phyloP scores from a whole-genome alignment of 331 rosid genomes.

The Erythrophleum ivorense region DNA sequence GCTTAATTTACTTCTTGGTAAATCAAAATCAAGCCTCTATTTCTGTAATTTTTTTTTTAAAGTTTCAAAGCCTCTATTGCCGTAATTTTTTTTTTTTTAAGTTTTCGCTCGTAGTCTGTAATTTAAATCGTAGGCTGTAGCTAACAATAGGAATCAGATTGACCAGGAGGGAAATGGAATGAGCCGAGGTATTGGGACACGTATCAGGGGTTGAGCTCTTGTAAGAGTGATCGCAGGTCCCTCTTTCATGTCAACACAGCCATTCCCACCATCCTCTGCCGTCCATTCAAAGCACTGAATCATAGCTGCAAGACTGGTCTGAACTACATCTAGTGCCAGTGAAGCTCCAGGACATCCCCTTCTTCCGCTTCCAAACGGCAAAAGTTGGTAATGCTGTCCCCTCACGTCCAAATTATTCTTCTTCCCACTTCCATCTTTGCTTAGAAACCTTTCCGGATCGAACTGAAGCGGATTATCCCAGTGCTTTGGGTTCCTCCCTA shows the following conservation, averaged over 20 bases:
- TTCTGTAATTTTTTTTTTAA: not conserved
- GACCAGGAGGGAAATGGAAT: constrained; percentile 38
- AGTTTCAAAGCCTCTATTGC: not conserved
- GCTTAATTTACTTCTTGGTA: not conserved
- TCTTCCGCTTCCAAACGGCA: constrained; percentile 77
- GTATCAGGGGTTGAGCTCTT: constrained; percentile 57
- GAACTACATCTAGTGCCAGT: constrained; percentile 52
- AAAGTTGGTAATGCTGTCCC: constrained; percentile 49
- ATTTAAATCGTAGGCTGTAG: too few relatives aligned
- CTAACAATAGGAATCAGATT: not conserved
- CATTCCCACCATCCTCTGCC: constrained; percentile 12
- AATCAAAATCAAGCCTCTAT: not conserved
- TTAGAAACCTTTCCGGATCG: constrained; percentile 57
- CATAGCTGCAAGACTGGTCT: constrained; percentile 52
- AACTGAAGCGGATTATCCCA: constrained; percentile 64
- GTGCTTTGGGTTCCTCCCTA: constrained; percentile 55
- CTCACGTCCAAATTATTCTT: constrained; percentile 44
- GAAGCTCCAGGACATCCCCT: constrained; percentile 65
- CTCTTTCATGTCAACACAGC: constrained; percentile 49
- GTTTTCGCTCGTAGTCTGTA: not conserved
- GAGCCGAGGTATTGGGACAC: constrained; percentile 53
- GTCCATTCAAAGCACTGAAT: constrained; percentile 80
- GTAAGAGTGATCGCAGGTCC: constrained; percentile 56
- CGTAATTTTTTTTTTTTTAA: not conserved
- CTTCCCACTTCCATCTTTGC: constrained; percentile 14